Conservation (phyloP, 352 stramenopile species). For the Thraustotheca clavata region DNA sequence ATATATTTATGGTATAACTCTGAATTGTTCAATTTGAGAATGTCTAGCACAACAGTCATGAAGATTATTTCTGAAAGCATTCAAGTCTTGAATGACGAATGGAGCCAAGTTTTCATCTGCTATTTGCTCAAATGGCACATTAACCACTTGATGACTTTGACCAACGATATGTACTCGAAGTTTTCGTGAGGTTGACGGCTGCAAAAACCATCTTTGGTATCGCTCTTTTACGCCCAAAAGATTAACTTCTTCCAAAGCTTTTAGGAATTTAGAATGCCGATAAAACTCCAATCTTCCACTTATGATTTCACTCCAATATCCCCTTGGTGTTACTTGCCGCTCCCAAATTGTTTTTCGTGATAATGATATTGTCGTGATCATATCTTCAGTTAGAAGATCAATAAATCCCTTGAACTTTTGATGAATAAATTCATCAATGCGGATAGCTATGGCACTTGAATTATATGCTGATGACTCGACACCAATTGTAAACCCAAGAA, state of each 20-base stretch:
- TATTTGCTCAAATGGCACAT: constrained; percentile 51
- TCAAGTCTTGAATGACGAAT: constrained; percentile 48
- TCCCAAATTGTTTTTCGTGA: constrained; percentile 3
- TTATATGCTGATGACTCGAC: constrained; percentile 8
- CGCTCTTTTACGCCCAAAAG: constrained; percentile 31
- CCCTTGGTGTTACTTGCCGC: constrained; percentile 25
- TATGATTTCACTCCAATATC: constrained; percentile 20
- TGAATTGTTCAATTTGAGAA: too few species aligned
- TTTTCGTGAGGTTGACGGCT: constrained; percentile 26
- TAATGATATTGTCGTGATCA: not conserved
- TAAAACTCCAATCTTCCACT: constrained; percentile 37
- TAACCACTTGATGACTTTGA: constrained; percentile 35
- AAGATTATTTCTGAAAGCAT: constrained; percentile 39
- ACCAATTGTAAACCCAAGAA: constrained; percentile 3
- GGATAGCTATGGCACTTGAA: not conserved
- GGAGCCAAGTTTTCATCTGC: constrained; percentile 38
- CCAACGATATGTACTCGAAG: constrained; percentile 69
- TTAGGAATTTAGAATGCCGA: constrained; percentile 34
- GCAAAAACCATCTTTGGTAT: constrained; percentile 52
- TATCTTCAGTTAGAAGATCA: not conserved
- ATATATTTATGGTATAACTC: too few species aligned
- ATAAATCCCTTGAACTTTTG: not conserved
- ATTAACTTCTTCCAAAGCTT: constrained; percentile 35
- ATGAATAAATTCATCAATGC: constrained; percentile 9
- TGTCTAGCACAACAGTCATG: too few species aligned